A percentile compares a stretch with the other conserved stretches of the same genome.
phyloP scores from a whole-genome alignment of 2,329 filamentous ascomycete species.

The Fusarium neocosmosporiellum region DNA sequence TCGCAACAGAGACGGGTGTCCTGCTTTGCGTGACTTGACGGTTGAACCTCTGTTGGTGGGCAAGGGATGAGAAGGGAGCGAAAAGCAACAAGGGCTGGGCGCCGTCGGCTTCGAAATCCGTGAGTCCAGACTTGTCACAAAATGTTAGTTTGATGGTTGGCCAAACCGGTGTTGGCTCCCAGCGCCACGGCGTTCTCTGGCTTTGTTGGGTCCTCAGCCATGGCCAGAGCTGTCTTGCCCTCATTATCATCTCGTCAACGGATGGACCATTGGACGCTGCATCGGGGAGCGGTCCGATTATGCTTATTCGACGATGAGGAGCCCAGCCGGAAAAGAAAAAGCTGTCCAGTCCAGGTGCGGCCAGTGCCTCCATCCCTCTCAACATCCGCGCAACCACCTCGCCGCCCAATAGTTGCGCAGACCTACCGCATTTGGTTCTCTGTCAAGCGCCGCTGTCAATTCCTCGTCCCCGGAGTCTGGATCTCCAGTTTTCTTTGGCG shows the following conservation, averaged over 20 bases:
- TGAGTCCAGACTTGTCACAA: neutral
- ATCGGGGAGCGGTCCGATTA: neutral
- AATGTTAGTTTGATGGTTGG: constrained; percentile 4
- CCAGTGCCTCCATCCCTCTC: neutral
- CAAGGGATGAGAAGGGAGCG: neutral
- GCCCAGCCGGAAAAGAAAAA: neutral
- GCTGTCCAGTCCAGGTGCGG: neutral
- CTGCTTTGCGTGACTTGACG: neutral
- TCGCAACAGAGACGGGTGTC: neutral
- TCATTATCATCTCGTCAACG: constrained; percentile 19
- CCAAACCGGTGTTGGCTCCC: neutral
- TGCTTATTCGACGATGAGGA: constrained; percentile 5
- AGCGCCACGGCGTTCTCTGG: constrained; percentile 22
- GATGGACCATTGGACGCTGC: neutral
- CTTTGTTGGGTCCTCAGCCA: constrained; percentile 14
- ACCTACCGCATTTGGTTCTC: neutral
- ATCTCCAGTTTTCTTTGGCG: neutral
- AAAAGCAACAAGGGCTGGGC: constrained; percentile 7
- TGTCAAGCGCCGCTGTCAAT: neutral
- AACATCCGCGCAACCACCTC: neutral
- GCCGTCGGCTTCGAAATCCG: neutral
- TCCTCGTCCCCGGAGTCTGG: neutral
- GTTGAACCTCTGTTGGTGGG: neutral
- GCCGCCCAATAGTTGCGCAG: neutral
- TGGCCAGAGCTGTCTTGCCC: constrained; percentile 1